Conservation (phyloP, 2,329 filamentous ascomycete genomes). For the Dactylonectria macrodidyma region DNA sequence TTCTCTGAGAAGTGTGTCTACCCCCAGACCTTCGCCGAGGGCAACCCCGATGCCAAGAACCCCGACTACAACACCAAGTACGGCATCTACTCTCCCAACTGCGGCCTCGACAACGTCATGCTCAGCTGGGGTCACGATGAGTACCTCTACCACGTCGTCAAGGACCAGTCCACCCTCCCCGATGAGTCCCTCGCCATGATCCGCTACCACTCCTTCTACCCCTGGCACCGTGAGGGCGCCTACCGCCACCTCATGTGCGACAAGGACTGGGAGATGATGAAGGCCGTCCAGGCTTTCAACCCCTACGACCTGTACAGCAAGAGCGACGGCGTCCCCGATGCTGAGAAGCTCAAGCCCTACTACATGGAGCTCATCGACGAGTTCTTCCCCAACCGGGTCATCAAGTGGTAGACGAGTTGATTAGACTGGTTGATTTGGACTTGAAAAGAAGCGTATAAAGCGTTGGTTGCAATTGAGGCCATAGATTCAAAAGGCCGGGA, state of each 20-base stretch:
- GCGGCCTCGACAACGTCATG: constrained; percentile 90
- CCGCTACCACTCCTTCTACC: constrained; percentile 92
- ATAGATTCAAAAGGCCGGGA: constrained; percentile 17
- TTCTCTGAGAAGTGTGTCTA: constrained; percentile 87
- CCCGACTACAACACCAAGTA: constrained; percentile 81
- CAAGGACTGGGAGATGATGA: constrained; percentile 84
- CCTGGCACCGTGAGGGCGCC: constrained; percentile 87
- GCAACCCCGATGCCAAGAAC: constrained; percentile 82
- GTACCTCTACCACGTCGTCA: constrained; percentile 89
- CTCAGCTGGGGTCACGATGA: constrained; percentile 93
- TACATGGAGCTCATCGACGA: constrained; percentile 61
- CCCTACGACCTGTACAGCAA: constrained; percentile 95
- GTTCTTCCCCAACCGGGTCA: constrained; percentile 57
- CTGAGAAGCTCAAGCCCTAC: constrained; percentile 79
- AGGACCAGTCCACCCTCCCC: constrained; percentile 84
- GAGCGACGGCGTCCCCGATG: constrained; percentile 84
- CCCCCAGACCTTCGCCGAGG: constrained; percentile 77
- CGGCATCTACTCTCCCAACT: constrained; percentile 85
- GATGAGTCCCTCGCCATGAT: constrained; percentile 92
- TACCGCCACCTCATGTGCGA: constrained; percentile 88
- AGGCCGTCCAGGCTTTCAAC: constrained; percentile 88
- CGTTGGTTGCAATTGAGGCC: constrained; percentile 25
- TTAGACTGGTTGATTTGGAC: neutral
- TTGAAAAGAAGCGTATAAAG: constrained; percentile 15
- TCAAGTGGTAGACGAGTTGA: constrained; percentile 54